phyloP scores from a whole-genome alignment of 2,329 filamentous ascomycete species.

The Talaromyces sp. region DNA sequence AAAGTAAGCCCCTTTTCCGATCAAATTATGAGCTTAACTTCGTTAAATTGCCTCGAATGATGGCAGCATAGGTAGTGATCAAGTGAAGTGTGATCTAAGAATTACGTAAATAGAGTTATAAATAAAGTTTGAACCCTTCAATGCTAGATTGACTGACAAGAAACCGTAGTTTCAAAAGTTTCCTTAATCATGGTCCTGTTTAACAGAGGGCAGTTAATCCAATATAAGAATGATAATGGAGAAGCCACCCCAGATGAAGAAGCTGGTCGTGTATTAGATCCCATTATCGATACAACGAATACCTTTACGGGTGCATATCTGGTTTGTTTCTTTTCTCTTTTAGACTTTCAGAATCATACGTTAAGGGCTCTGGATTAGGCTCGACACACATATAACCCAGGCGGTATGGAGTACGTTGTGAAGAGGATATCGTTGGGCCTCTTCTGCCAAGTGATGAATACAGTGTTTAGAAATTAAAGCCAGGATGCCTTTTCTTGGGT shows the following conservation, averaged over 20 bases:
- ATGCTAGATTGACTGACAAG: not conserved
- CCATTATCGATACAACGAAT: conserved; percentile 11
- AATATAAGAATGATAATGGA: conserved; percentile 5
- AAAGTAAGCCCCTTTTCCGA: too few species aligned
- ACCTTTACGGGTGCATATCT: conserved; percentile 11
- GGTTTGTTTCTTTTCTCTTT: not conserved
- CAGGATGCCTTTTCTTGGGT: not conserved
- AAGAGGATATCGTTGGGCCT: conserved; percentile 11
- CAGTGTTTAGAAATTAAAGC: not conserved
- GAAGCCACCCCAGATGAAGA: not conserved
- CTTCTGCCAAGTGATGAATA: not conserved
- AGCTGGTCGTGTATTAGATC: conserved; percentile 8
- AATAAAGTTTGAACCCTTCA: not conserved
- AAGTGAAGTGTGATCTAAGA: not conserved
- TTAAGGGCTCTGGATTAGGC: conserved; percentile 1
- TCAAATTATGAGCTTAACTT: too few species aligned
- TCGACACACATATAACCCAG: conserved; percentile 1
- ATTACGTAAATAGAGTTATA: not conserved
- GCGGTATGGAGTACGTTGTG: conserved; percentile 5
- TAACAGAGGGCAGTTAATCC: conserved; percentile 8
- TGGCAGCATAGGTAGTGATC: too few species aligned
- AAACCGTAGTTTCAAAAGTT: not conserved
- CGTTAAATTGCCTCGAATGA: too few species aligned
- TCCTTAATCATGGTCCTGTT: conserved; percentile 7
- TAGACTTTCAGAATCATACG: not conserved